Percentiles rank a stretch among this genome's conserved stretches.
Conservation (phyloP, 257 asterid species). For the Solanum dulcamara region DNA sequence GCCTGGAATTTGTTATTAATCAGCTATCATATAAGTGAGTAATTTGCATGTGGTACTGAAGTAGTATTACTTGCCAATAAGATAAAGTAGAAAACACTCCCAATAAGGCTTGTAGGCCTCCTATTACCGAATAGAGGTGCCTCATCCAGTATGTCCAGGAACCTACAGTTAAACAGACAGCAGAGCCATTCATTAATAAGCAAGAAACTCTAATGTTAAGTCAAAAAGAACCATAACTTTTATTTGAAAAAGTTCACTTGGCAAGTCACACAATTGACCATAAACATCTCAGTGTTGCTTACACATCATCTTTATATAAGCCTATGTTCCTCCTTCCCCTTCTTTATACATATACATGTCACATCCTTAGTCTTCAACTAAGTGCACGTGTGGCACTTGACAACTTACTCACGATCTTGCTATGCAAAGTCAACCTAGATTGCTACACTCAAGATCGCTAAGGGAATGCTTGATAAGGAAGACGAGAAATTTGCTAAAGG, state of each 20-base stretch:
- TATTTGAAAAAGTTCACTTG: neutral
- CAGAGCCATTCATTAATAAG: neutral
- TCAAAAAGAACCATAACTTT: neutral
- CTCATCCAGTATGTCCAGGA: conserved; percentile 85
- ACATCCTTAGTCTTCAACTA: neutral
- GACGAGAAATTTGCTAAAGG: neutral
- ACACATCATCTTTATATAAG: neutral
- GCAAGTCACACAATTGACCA: neutral
- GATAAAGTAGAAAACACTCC: conserved; percentile 71
- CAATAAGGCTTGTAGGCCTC: conserved; percentile 60
- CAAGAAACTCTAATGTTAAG: neutral
- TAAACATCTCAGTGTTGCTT: neutral
- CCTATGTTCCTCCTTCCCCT: neutral
- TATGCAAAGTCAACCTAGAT: neutral
- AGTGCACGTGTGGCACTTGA: neutral
- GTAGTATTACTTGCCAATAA: conserved; percentile 60
- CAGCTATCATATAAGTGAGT: conserved; percentile 11
- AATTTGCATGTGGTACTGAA: neutral
- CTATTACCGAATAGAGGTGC: conserved; percentile 92
- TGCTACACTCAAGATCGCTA: neutral
- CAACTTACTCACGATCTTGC: neutral
- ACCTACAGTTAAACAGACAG: conserved; percentile 31
- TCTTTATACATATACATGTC: neutral
- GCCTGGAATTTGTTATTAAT: conserved; percentile 55
- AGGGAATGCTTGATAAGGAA: neutral